Percentiles rank a stretch among this genome's conserved stretches.
These are phyloP conservation scores for Talaromyces funiculosus DNA, from an alignment of 2,329 filamentous ascomycete species.

Conservation along the genomic window DNA sequence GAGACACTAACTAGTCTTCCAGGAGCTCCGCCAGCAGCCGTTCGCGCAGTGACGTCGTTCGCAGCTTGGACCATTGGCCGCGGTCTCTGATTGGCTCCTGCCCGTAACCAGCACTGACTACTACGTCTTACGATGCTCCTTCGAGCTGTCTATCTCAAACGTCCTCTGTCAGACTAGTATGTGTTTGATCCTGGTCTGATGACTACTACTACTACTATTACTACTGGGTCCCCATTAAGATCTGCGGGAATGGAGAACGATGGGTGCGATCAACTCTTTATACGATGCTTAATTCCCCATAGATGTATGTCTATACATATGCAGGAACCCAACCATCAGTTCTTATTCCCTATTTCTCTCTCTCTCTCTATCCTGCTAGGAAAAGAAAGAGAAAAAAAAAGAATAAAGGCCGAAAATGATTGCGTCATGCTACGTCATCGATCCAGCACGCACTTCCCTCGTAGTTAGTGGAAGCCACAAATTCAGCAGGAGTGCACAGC, in stretches of 20 bases:
- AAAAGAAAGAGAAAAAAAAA: too few species aligned
- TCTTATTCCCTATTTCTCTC: background rate
- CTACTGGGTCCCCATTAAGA: background rate
- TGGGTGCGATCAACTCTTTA: background rate
- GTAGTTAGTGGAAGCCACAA: background rate
- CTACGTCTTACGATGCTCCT: background rate
- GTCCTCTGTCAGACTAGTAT: background rate
- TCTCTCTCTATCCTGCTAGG: too few species aligned
- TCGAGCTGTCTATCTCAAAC: background rate
- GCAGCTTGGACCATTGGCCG: background rate
- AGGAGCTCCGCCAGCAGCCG: conserved; percentile 4
- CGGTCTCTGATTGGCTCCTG: background rate
- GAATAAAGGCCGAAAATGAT: background rate
- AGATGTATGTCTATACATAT: background rate
- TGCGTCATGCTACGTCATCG: background rate
- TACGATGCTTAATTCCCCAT: background rate
- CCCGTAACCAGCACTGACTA: background rate
- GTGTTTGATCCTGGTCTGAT: background rate
- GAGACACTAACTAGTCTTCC: background rate
- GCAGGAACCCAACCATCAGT: background rate
- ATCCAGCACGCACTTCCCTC: too few species aligned
- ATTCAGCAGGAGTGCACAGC: too few species aligned
- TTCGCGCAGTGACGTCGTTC: background rate
- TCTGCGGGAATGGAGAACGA: background rate
- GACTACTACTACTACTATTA: background rate